Evolutionary conservation across 306 rosid species (phyloP), one percentile per base, ranked within the genome.

Genomic region (Acmispon strigosus): DNA sequence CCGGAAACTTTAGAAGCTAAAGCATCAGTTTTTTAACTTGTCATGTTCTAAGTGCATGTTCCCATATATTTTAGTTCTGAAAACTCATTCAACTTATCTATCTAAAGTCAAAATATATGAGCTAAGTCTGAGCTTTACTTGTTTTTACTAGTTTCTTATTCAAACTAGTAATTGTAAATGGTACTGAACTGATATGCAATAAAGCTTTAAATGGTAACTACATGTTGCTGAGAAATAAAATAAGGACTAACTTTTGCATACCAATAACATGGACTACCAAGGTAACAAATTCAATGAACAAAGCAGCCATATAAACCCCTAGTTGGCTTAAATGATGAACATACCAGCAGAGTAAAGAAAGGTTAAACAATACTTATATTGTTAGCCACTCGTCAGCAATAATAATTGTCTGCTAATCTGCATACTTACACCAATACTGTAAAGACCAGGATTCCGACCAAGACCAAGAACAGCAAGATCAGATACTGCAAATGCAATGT

Each of bases 391-490:
- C 52, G 56, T 14, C 24, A 47, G 37, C 18, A 60, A 52, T 20
- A 27, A 27, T 32, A 79, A 67, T 36, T 19, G 55, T 73, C 9
- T 64, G 37, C 1, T 34, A 37, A 75, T 16, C 52, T 27, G 66
- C 55, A 66, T 62, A 88, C 98, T 89, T 87, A 94, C 98, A 91
- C 98, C 80, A 89, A 69, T 57, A 94, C 98, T 0, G 98, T 94
- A 84, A 94, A 94, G 72, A 90, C 86, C 74, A 90, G 85, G 57
- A 94, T 89, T 22, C 88, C 98, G 48, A 90, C 81, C 87, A 90
- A 75, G 68, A 86, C 71, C 79, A 87, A 76, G 86, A 94, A 90
- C 81, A 94, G 19, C 85, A 83, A 8, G 70, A 87, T 82, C 86
- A 94, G 82, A 82, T 94, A 94, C 98, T 94, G 73, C 67, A 78